Evolutionary conservation across 2,329 filamentous ascomycete species (phyloP), one percentile per base, ranked within the genome.

Genomic region (Ceratocystis cacaofunesta): DNA sequence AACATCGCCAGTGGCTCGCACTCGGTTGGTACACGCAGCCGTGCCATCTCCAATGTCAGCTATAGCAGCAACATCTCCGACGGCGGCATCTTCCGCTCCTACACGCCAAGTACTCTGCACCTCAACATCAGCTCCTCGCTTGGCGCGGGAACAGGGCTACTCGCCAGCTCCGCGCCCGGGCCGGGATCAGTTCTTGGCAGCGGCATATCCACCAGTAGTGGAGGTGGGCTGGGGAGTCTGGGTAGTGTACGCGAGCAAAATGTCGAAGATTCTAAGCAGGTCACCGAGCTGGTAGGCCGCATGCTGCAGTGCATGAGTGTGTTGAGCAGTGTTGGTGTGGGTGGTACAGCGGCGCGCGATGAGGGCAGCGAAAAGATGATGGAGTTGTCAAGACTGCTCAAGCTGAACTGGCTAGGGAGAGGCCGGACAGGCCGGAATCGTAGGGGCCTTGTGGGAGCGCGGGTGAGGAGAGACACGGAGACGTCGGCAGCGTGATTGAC

Each of bases 221-320:
- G 30, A 1, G 46, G 50, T 44, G 8, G 44, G 1, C 4, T 12
- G 4, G 61, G 32, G 10, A n/a, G 46, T 7, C 43, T 62, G 10
- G 36, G 63, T 64, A 78, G 76, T 68, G 73, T 80, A 61, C 78
- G 80, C 65, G 80, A 85, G 71, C 81, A 84, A 71, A 84, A 84
- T 71, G 77, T 84, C 15, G 83, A 86, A 73, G 83, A 88, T 71
- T 87, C 85, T 61, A 83, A 90, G 72, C 85, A 94, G 72, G 85
- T 97, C 64, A 96, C 94, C 0, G 92, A 97, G 70, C 96, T 92
- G 70, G 92, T 96, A 0, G 94, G 91, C 0, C 81, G 92, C 62
- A 95, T 99, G 90, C 79, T 99, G 69, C 94, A 99, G 77, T 99
- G 94, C 74, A 87, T 97, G 75, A 92, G 88, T 73, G 91, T 99